These are phyloP conservation scores for Fusarium clavum DNA, from an alignment of 2,329 filamentous ascomycete genomes.

Conservation along the genomic window DNA sequence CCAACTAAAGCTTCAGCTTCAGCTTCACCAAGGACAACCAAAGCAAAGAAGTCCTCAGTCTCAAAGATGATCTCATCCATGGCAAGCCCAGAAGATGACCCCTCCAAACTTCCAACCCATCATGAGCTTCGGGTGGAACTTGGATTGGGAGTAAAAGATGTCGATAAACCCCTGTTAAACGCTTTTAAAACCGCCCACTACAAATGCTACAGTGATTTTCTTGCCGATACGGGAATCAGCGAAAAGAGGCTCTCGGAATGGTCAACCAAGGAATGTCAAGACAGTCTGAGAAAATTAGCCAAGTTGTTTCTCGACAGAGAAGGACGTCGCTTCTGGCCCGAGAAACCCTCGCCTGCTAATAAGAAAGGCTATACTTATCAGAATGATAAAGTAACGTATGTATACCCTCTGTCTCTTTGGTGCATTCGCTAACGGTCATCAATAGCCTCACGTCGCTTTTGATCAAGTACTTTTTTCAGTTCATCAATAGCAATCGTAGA, in stretches of 20 bases:
- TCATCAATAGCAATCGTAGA: neutral
- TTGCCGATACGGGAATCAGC: neutral
- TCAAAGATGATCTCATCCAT: neutral
- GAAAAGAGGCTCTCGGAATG: neutral
- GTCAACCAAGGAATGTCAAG: neutral
- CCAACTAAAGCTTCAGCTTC: neutral
- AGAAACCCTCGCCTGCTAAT: neutral
- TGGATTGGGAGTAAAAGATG: neutral
- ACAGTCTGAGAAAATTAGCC: neutral
- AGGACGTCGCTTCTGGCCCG: conserved; percentile 17
- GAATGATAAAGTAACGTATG: neutral
- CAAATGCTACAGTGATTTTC: neutral
- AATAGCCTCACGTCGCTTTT: neutral
- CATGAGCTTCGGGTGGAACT: neutral
- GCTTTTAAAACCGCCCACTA: neutral
- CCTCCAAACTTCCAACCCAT: neutral
- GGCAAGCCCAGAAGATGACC: neutral
- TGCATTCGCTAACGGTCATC: neutral
- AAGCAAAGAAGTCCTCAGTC: neutral
- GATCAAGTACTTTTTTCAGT: neutral
- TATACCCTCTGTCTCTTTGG: neutral
- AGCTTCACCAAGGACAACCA: neutral
- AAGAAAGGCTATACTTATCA: neutral
- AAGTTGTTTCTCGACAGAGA: conserved; percentile 1
- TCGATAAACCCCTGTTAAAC: neutral